phyloP scores from a whole-genome alignment of 164 flowering plant genomes.

The Brasenia schreberi region DNA sequence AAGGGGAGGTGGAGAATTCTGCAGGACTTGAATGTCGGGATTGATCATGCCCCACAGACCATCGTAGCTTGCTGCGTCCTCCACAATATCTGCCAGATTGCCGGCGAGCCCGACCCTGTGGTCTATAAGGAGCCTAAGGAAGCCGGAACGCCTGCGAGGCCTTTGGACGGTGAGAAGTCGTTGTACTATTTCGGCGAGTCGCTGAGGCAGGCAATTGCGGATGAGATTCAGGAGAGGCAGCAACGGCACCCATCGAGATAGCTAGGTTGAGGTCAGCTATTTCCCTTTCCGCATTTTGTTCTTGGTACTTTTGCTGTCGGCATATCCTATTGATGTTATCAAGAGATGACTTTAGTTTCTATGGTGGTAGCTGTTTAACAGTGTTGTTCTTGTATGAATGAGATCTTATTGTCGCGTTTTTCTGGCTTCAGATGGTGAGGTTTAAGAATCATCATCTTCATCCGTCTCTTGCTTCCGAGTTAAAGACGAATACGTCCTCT shows the following conservation, averaged over 20 bases:
- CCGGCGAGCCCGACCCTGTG: conserved; percentile 86
- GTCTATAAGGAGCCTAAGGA: conserved; percentile 72
- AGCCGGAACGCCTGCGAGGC: conserved; percentile 39
- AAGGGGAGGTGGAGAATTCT: conserved; percentile 91
- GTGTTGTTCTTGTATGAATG: too few species aligned
- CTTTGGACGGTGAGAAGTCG: conserved; percentile 72
- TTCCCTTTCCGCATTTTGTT: too few species aligned
- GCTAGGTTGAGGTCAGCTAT: not conserved
- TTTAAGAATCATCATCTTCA: too few species aligned
- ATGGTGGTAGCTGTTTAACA: too few species aligned
- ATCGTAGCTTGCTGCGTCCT: conserved; percentile 93
- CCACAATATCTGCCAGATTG: conserved; percentile 93
- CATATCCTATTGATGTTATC: too few species aligned
- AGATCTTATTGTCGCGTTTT: too few species aligned
- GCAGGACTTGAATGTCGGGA: conserved; percentile 79
- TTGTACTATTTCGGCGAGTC: conserved; percentile 53
- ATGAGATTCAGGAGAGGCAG: conserved; percentile 45
- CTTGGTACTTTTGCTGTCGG: too few species aligned
- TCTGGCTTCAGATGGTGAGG: too few species aligned
- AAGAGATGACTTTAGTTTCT: too few species aligned
- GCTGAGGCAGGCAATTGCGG: conserved; percentile 80
- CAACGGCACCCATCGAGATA: conserved; percentile 49
- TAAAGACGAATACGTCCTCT: too few species aligned
- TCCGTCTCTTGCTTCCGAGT: too few species aligned
- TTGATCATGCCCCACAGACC: conserved; percentile 83